Conservation (phyloP, 768 basidiomycete species). For the Mycena epipterygia region DNA sequence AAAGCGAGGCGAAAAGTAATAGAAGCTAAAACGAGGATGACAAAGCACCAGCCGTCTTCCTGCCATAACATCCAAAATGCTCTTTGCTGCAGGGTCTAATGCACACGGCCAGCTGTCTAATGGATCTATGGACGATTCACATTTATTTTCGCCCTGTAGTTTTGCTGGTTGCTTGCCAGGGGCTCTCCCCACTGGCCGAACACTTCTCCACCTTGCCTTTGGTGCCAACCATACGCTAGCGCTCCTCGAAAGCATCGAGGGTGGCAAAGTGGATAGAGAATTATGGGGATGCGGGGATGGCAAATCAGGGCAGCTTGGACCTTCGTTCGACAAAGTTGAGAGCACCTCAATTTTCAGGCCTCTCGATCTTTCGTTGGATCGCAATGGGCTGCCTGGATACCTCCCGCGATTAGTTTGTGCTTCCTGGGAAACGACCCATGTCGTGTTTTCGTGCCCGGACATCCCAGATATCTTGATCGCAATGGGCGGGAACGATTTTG, state of each 20-base stretch:
- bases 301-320: conserved; percentile 79
- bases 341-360: conserved; percentile 58
- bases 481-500: conserved; percentile 90
- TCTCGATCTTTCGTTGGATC: conserved; percentile 57
- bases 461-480: conserved; percentile 72
- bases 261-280: conserved; percentile 42
- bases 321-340: conserved; percentile 43
- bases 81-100: conserved; percentile 63
- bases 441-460: conserved; percentile 65
- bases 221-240: conserved; percentile 88
- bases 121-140: conserved; percentile 59
- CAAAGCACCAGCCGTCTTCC: too few species aligned
- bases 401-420: conserved; percentile 66
- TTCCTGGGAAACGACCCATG: conserved; percentile 89
- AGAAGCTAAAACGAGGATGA: too few species aligned
- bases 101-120: conserved; percentile 67
- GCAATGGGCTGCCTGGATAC: conserved; percentile 56
- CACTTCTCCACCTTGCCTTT: conserved; percentile 67
- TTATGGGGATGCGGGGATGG: conserved; percentile 87
- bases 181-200: conserved; percentile 42
- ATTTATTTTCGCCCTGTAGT: conserved; percentile 55
- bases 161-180: conserved; percentile 49
- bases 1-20: neutral
- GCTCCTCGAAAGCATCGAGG: conserved; percentile 61
- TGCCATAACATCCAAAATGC: conserved; percentile 26